A percentile compares a stretch with the other conserved stretches of the same genome.
Evolutionary conservation across 495 filamentous ascomycete genomes (phyloP).

Genomic region (Hypomontagnella monticulosa): DNA sequence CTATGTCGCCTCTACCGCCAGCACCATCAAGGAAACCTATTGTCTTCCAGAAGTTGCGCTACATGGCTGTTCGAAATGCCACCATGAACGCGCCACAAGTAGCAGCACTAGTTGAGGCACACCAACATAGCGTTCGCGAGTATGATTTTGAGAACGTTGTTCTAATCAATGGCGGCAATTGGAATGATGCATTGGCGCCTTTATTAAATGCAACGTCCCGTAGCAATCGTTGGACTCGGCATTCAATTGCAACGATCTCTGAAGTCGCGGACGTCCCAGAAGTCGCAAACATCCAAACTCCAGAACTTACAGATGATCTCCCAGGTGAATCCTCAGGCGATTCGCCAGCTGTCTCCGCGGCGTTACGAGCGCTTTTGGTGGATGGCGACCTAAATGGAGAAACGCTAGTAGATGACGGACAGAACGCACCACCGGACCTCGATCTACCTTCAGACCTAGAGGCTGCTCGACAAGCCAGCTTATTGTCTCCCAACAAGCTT

Average conservation of each 20-base stretch:
- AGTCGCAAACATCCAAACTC: constrained; percentile 32
- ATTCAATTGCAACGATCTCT: constrained; percentile 47
- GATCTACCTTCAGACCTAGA: constrained; percentile 54
- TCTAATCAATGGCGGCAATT: constrained; percentile 68
- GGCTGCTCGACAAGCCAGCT: constrained; percentile 53
- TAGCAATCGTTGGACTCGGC: constrained; percentile 53
- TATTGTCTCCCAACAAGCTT: constrained; percentile 57
- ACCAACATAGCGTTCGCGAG: constrained; percentile 70
- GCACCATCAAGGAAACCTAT: constrained; percentile 58
- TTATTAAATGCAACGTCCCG: constrained; percentile 55
- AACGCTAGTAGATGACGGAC: too few species aligned
- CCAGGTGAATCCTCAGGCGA: constrained; percentile 46
- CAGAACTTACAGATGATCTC: constrained; percentile 17
- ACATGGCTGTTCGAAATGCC: constrained; percentile 73
- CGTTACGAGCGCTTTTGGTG: constrained; percentile 54
- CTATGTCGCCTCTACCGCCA: constrained; percentile 60
- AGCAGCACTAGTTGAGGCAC: constrained; percentile 65
- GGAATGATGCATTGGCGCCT: constrained; percentile 79
- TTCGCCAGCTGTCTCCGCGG: constrained; percentile 56
- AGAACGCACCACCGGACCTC: too few species aligned
- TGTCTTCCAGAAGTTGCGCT: constrained; percentile 65
- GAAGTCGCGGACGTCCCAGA: constrained; percentile 35
- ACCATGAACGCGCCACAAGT: constrained; percentile 74
- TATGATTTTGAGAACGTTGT: constrained; percentile 76
- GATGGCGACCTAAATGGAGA: constrained; percentile 54